Base-by-base conservation (phyloP, 192 early-diverging fungal genomes). In the Dimargaris cristalligena region DNA sequence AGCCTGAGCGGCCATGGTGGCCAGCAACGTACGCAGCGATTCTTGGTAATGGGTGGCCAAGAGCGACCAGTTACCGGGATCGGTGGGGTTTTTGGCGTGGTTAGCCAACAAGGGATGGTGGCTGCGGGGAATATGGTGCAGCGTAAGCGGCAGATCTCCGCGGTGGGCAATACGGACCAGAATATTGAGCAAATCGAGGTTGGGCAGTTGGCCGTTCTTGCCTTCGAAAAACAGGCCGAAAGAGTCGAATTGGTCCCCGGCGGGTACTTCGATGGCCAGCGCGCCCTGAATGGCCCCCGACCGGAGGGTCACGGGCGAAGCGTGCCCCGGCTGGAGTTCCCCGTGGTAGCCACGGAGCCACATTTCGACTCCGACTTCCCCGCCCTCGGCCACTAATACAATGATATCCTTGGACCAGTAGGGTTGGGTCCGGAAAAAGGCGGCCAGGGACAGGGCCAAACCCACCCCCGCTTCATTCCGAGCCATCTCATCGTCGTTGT, bases 371-470 rank as follows among this genome's bases (percentile, higher is more conserved):
- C 94, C 94, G 4, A 70, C 50, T 23, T 79, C 74, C 34, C 80
- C 85, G 2, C 80, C 72, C 63, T 92, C 89, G 0, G 90, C 82
- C 10, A 93, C 80, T 18, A 97, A 67, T 50, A 97, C 83, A 10
- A 97, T 81, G 25, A 93, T 76, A 66, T 97, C 94, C 67, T 93
- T 90, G 44, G 91, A 83, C 89, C 91, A 94, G 68, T 91, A 85
- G 46, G 81, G 82, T 54, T 80, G 69, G 30, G 78, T 80, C 66
- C 65, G 23, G 30, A 49, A 41, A 20, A 25, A 57, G 20, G 62
- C 33, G 18, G 59, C 77, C 23, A 82, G 62, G 2, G 80, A 74
- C 26, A 80, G 62, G 31, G 73, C 46, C 23, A 70, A 57, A 6
- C 74, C 61, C 30, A 78, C 62, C 11, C 66, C 74, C 64, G 74